Evolutionary conservation across 306 rosid genomes (phyloP).

Genomic region (Vigna reflexopilosa): DNA sequence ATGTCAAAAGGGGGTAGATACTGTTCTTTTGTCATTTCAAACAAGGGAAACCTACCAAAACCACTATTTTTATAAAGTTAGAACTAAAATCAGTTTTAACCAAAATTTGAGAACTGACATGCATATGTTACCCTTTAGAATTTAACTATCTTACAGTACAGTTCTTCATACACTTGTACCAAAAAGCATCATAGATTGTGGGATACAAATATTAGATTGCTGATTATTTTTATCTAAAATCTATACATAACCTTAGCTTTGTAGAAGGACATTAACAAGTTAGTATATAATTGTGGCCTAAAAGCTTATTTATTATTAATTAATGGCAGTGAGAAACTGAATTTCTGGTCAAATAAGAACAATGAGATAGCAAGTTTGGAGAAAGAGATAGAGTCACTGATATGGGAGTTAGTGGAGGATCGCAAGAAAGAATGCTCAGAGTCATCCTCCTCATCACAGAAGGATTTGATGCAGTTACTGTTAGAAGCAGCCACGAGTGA

Average conservation of each 20-base stretch:
- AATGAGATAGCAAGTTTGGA: conserved; percentile 59
- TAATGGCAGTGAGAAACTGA: conserved; percentile 48
- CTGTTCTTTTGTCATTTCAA: not conserved
- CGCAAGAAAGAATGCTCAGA: conserved; percentile 54
- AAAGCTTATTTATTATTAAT: conserved; percentile 14
- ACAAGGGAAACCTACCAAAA: not conserved
- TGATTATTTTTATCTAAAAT: not conserved
- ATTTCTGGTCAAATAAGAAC: conserved; percentile 46
- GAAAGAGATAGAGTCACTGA: conserved; percentile 76
- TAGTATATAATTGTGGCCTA: not conserved
- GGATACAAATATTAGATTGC: not conserved
- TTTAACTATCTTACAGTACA: not conserved
- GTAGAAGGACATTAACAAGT: not conserved
- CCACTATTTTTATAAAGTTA: not conserved
- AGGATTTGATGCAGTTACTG: conserved; percentile 79
- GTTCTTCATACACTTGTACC: not conserved
- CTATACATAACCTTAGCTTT: not conserved
- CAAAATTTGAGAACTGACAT: not conserved
- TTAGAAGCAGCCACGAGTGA: conserved; percentile 68
- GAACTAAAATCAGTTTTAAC: not conserved
- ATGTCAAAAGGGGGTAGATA: not conserved
- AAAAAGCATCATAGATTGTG: not conserved
- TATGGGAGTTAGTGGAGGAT: conserved; percentile 80
- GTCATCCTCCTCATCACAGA: conserved; percentile 45
- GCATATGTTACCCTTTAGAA: not conserved